Base-by-base conservation (phyloP, 1,284 basidiomycete genomes). In the Moesziomyces sp. region DNA sequence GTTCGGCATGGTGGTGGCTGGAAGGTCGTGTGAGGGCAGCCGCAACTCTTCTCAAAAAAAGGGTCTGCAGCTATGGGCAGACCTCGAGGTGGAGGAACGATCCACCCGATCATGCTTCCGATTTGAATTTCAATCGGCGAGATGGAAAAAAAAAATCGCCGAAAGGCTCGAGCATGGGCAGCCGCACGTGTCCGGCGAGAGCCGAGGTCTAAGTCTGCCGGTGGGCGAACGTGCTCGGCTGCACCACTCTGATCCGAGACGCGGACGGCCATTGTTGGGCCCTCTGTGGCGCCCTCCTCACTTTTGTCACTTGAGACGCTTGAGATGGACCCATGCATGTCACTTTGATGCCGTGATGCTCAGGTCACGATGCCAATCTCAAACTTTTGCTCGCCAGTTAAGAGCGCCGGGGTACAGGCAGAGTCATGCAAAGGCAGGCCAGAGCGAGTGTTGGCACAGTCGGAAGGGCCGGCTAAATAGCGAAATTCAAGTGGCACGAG, bases 1-100 rank as follows among this genome's bases (percentile, higher is more conserved):
- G n/a, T 70, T 74, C 24, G 72, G 72, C 72, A 74, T 74, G 5
- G 13, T 34, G 30, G 13, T 11, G 7, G 16, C 16, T 14, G 18
- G 38, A 40, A 18, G 38, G 38, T 40, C 38, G 38, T 40, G 16
- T 40, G 38, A 40, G 38, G 38, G 38, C 14, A 40, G 38, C 13
- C 30, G 13, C 10, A 11, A 13, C 30, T 34, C 16, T 40, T 11
- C 16, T 40, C 38, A 18, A 40, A 40, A 40, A 40, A 40, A 40
- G 38, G 11, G 11, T 11, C 30, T 5, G 30, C 38, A 14, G 38
- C 18, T n/a, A 3, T 40, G 14, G 38, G 7, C 16, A 40, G 6
- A 7, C 38, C 38, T 18, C 16, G 16, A 40, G 14, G 38, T 16
- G 18, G 18, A 18, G 18, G 38, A 2, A 40, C 1, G 16, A 34